phyloP scores from a whole-genome alignment of 1,284 basidiomycete species.

The Cryptococcus sp. region DNA sequence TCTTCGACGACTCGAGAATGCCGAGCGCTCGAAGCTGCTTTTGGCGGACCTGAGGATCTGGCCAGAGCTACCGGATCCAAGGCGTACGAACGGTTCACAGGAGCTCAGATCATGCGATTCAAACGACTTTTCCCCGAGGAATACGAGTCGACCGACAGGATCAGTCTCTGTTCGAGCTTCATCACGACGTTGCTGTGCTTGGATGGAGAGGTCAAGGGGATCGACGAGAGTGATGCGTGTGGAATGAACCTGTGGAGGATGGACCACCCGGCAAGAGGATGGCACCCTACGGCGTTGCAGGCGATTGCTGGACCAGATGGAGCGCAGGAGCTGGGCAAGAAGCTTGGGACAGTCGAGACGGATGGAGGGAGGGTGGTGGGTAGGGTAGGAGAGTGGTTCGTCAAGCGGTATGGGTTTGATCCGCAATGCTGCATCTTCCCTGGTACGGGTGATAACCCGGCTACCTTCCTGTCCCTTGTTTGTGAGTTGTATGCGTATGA shows the following conservation, averaged over 20 bases:
- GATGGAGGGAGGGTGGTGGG: constrained; percentile 66
- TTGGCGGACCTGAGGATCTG: constrained; percentile 63
- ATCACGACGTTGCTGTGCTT: constrained; percentile 67
- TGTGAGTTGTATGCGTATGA: constrained; percentile 23
- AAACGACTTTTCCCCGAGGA: constrained; percentile 55
- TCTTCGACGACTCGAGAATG: constrained; percentile 76
- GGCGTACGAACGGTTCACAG: constrained; percentile 85
- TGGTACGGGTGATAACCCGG: constrained; percentile 88
- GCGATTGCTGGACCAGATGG: constrained; percentile 51
- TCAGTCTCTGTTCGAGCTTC: constrained; percentile 78
- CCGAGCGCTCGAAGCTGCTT: constrained; percentile 57
- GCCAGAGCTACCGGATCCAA: constrained; percentile 73
- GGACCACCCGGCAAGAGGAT: constrained; percentile 63
- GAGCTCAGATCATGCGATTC: constrained; percentile 74
- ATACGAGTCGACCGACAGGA: constrained; percentile 62
- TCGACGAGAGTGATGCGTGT: constrained; percentile 62
- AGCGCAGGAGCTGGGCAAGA: constrained; percentile 60
- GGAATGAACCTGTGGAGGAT: constrained; percentile 78
- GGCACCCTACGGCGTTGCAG: constrained; percentile 59
- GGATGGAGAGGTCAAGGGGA: constrained; percentile 47
- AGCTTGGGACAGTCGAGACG: constrained; percentile 69
- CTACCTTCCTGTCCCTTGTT: constrained; percentile 69
- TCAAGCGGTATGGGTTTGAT: constrained; percentile 66
- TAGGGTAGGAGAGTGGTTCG: constrained; percentile 64
- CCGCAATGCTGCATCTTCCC: constrained; percentile 74